Evolutionary conservation across 371 early-diverging fungal species (phyloP).

Genomic region (Circinella minor): DNA sequence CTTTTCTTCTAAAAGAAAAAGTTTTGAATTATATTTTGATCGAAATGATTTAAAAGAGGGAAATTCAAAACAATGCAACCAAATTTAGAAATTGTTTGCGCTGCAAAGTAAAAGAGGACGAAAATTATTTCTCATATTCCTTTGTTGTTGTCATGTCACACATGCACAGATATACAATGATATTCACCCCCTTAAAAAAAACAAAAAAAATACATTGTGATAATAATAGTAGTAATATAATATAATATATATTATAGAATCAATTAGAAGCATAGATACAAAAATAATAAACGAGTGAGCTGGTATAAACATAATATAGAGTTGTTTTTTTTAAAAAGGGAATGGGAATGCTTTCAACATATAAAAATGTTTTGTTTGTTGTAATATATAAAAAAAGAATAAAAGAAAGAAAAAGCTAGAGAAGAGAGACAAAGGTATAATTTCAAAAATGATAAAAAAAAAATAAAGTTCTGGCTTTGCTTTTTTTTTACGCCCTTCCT

Average conservation of each 20-base stretch:
- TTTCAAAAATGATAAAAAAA: not conserved
- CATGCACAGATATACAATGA: no score
- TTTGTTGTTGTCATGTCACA: not conserved
- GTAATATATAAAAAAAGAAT: not conserved
- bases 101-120: slow-evolving; percentile 6
- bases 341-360: not conserved
- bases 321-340: no score
- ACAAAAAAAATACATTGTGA: not conserved
- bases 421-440: not conserved
- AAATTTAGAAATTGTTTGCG: slow-evolving; percentile 24
- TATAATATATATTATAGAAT: not conserved
- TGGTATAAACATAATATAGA: not conserved
- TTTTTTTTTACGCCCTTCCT: slow-evolving; percentile 18
- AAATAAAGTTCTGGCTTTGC: not conserved
- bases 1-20: not conserved
- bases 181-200: not conserved
- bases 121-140: not conserved
- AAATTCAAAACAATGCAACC: slow-evolving; percentile 7
- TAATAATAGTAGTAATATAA: not conserved
- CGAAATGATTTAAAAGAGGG: slow-evolving; percentile 4
- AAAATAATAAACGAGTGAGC: not conserved
- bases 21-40: not conserved
- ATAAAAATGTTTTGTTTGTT: not conserved
- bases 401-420: slow-evolving; percentile 4
- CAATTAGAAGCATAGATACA: not conserved